phyloP scores from a whole-genome alignment of 2,329 filamentous ascomycete genomes.

The Fusarium piperis region DNA sequence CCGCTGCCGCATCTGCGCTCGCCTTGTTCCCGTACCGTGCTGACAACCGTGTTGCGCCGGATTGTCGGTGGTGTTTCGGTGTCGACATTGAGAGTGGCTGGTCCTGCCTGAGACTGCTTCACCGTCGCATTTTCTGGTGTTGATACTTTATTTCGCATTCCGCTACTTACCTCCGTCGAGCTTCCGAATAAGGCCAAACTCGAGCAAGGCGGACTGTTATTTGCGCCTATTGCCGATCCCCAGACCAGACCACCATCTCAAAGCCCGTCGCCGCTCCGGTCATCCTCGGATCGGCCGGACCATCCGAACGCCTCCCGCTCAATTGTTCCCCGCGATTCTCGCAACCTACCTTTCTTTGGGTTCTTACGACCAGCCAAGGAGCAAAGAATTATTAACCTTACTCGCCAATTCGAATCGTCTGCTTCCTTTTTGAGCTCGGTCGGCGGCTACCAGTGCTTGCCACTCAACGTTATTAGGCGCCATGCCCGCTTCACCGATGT shows the following conservation, averaged over 20 bases:
- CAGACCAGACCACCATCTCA: conserved; percentile 9
- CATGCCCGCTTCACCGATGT: conserved; percentile 23
- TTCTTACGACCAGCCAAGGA: conserved; percentile 4
- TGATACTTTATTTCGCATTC: background rate
- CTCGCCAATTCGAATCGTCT: background rate
- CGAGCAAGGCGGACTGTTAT: background rate
- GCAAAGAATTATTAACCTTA: conserved; percentile 21
- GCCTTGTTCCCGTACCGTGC: background rate
- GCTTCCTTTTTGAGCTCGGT: background rate
- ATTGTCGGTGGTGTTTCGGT: conserved; percentile 12
- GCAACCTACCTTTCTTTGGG: background rate
- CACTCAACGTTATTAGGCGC: conserved; percentile 5
- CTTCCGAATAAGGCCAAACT: background rate
- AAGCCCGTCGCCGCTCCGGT: conserved; percentile 26
- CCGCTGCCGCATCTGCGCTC: conserved; percentile 10
- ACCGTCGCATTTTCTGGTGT: conserved; percentile 1
- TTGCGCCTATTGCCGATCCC: conserved; percentile 29
- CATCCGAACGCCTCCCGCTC: conserved; percentile 17
- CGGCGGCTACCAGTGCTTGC: background rate
- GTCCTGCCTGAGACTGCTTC: conserved; percentile 6
- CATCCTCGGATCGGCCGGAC: conserved; percentile 36
- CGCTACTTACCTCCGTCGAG: background rate
- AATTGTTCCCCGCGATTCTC: conserved; percentile 11
- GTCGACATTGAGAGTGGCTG: background rate
- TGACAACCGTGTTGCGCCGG: conserved; percentile 19